Base-by-base conservation (phyloP, 805 yeast species). In the Brettanomyces bruxellensis region DNA sequence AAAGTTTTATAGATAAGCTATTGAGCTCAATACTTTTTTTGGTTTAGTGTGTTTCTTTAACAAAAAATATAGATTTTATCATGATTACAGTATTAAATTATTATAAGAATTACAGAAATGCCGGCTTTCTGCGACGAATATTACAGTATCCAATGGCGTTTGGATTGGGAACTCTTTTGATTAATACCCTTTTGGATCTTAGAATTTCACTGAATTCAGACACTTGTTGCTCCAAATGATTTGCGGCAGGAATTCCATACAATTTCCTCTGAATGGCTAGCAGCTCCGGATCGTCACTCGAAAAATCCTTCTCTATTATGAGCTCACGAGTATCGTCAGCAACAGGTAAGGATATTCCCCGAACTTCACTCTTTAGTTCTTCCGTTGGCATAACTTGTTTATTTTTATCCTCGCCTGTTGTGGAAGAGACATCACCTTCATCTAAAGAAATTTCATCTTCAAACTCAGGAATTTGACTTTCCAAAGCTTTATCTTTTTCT, bases 121-220 rank as follows among this genome's bases (percentile, higher is more conserved):
- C 71, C 8, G 81, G 77, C 49, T 64, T 71, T 35, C 65, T 61
- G 8, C 70, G 68, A 45, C 64, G 60, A 14, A 75, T 68, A 51
- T 74, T 75, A 2, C 72, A 64, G 51, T 71, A 61, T 0, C 72
- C 75, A 11, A 72, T 40, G 43, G 70, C 65, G 52, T 76, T 76
- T 8, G 78, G 72, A 56, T 74, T 76, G 2, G 79, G 76, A 41
- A 56, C 60, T 49, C 73, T 65, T 50, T 65, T 68, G 22, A 72
- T 70, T 7, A 70, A 69, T 23, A 70, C 67, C 5, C 69, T 61
- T 52, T 73, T 76, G 23, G 65, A 53, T 43, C 51, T 47, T 24
- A 64, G 57, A 3, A 56, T 54, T 1, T 66, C 67, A 45, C 59
- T 53, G 1, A 63, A 56, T 32, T 47, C 49, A 28, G 51, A 50